Conservation (phyloP, 2,329 filamentous ascomycete species). For the Aspergillus sp. region DNA sequence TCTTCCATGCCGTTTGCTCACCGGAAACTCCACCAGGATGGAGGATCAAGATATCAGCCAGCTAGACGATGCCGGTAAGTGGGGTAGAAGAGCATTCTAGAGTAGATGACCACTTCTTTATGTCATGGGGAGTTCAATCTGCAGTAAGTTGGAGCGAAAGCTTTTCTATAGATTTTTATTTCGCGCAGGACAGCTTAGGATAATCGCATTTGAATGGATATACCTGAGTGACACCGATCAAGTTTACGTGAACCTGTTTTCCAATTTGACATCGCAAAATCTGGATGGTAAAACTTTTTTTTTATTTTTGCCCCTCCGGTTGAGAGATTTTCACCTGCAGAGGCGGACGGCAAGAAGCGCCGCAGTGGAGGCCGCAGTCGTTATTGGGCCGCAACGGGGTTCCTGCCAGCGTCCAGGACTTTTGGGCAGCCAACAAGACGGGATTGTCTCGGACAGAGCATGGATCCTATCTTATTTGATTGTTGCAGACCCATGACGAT, state of each 20-base stretch:
- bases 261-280: background rate
- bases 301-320: constrained; percentile 5
- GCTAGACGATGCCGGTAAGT: constrained; percentile 8
- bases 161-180: background rate
- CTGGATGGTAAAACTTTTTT: constrained; percentile 2
- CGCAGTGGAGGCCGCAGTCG: constrained; percentile 14
- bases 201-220: background rate
- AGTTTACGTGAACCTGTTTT: background rate
- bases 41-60: constrained; percentile 3
- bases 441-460: constrained; percentile 8
- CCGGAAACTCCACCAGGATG: constrained; percentile 11
- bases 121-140: background rate
- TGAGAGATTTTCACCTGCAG: constrained; percentile 14
- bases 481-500: constrained; percentile 3
- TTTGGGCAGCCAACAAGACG: constrained; percentile 21
- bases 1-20: constrained; percentile 19
- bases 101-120: background rate
- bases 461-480: background rate
- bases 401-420: constrained; percentile 10
- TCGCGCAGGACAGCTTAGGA: background rate
- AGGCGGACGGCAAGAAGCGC: constrained; percentile 10
- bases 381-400: constrained; percentile 21
- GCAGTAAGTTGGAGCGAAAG: background rate
- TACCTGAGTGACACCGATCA: background rate
- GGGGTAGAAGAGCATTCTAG: background rate